Evolutionary conservation across 352 stramenopile species (phyloP), one percentile per base, ranked within the genome.

Genomic region (Pythium vanterpoolii): DNA sequence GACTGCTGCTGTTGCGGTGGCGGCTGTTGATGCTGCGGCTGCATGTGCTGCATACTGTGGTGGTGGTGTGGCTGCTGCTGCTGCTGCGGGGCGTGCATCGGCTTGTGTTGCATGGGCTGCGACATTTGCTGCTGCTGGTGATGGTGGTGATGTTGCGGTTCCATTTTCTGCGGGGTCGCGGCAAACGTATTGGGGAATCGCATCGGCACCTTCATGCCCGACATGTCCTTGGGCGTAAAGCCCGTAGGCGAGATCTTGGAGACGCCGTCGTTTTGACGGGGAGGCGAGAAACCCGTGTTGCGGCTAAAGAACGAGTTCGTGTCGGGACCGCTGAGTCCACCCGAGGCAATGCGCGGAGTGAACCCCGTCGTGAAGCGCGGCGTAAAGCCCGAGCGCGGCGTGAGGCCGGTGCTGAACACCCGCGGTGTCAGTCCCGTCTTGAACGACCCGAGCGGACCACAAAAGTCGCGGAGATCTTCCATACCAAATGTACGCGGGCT

Each of bases 391-490:
- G 84, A 89, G 55, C 81, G 84, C 23, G 84, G 84, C 23, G 84
- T 93, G 47, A 93, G 56, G 0, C 84, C 84, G 33, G 84, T 93
- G 54, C 74, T 89, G 65, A 93, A 93, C 44, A 89, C 75, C 19
- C 84, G 84, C 16, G 84, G 84, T 13, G 84, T 93, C 14, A 93
- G 57, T 3, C 84, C 84, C 16, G 84, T 93, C 76, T 91, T 91
- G 79, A 93, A 93, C 23, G 79, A 71, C 40, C 84, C 84, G 5
- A 92, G 71, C 7, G 84, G 80, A 13, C 81, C 81, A 51, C 81
- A 90, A 60, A 93, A 93, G 60, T 93, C 82, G 44, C 82, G 82
- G 53, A 93, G 59, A 53, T 93, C 84, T 56, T 93, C 84, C 84
- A 93, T 93, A 31, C 82, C 82, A 45, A 93, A 91, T 4, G 78